These are phyloP conservation scores for Austropuccinia psidii DNA, from an alignment of 1,284 basidiomycete genomes.

Conservation along the genomic window DNA sequence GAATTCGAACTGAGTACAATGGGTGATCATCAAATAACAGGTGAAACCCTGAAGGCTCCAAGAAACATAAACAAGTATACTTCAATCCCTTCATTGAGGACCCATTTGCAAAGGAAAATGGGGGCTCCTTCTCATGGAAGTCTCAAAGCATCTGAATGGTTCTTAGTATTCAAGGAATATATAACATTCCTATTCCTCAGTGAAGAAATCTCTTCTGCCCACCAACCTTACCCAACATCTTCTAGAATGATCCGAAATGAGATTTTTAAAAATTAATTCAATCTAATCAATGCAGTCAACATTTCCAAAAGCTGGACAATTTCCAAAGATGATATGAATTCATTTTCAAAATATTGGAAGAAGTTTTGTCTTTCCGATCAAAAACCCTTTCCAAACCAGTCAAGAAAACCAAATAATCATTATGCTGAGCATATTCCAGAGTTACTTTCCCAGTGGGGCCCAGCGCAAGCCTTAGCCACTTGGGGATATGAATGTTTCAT, in stretches of 20 bases:
- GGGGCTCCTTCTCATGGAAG: neutral
- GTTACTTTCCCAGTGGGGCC: too few relatives aligned
- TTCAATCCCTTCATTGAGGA: neutral
- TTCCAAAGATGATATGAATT: slow-evolving; percentile 1
- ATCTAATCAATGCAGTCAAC: slow-evolving; percentile 2
- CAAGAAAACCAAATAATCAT: too few relatives aligned
- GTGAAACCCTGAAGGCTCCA: neutral
- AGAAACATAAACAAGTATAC: neutral
- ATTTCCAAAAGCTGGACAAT: slow-evolving; percentile 14
- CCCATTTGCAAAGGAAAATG: neutral
- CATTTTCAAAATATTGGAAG: slow-evolving; percentile 9
- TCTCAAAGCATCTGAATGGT: slow-evolving; percentile 19
- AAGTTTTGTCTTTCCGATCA: slow-evolving; percentile 10
- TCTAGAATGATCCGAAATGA: too few relatives aligned
- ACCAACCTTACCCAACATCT: neutral
- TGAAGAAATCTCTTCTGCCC: neutral
- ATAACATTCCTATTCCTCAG: neutral
- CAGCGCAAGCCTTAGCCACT: too few relatives aligned
- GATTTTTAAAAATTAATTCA: slow-evolving; percentile 1
- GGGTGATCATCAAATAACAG: too few relatives aligned
- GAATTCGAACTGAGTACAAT: neutral
- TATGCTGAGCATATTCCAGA: too few relatives aligned
- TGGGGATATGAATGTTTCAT: too few relatives aligned
- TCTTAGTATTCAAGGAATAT: neutral
- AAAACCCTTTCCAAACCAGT: too few relatives aligned